These are phyloP conservation scores for Dictyostelium brefeldianum DNA, from an alignment of 78 protist genomes.

Conservation along the genomic window DNA sequence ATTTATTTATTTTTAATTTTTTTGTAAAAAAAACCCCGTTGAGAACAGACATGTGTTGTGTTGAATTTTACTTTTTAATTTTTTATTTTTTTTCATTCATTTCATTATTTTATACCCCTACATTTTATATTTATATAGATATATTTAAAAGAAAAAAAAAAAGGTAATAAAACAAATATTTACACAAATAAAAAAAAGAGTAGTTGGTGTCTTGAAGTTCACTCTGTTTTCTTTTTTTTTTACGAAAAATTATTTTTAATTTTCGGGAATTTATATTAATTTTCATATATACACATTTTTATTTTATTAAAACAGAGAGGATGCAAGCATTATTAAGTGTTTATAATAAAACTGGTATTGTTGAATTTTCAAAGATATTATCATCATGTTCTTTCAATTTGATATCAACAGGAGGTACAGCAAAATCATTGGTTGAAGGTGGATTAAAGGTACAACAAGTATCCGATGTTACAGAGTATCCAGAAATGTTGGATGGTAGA, in stretches of 20 bases:
- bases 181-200: too few relatives aligned
- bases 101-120: too few relatives aligned
- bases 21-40: neutral
- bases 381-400: conserved; percentile 41
- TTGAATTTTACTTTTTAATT: neutral
- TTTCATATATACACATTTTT: neutral
- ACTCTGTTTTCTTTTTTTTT: too few relatives aligned
- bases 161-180: too few relatives aligned
- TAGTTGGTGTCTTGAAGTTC: too few relatives aligned
- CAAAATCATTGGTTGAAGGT: conserved; percentile 60
- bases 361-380: conserved; percentile 59
- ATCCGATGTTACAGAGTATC: conserved; percentile 80
- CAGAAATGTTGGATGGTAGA: conserved; percentile 92
- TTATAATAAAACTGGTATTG: conserved; percentile 86
- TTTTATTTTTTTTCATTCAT: neutral
- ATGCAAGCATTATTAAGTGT: conserved; percentile 89
- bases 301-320: neutral
- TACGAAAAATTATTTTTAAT: too few relatives aligned
- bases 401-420: conserved; percentile 87
- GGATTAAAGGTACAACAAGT: conserved; percentile 82
- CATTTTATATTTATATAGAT: too few relatives aligned
- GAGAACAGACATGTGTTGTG: neutral
- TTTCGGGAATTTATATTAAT: neutral
- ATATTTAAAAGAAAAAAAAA: too few relatives aligned
- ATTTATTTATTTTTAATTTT: neutral